phyloP scores from a whole-genome alignment of 2,329 filamentous ascomycete genomes.

The Magnaporthales sp. region DNA sequence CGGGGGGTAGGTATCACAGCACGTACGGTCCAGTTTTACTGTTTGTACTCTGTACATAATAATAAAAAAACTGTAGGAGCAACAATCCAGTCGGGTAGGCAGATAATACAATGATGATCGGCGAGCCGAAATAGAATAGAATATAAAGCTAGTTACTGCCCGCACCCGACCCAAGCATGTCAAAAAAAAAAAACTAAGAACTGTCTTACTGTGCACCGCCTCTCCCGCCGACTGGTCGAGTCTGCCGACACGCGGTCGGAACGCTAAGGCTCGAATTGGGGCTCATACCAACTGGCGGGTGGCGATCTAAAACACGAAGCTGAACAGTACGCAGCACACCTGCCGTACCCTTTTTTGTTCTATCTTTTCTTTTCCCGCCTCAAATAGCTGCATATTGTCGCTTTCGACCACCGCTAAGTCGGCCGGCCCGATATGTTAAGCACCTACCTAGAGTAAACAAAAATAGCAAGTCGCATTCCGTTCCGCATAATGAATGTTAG shows the following conservation, averaged over 20 bases:
- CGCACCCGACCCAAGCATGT: neutral
- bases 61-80: too few species aligned
- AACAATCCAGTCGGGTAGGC: neutral
- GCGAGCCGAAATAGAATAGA: neutral
- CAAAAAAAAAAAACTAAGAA: neutral
- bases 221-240: neutral
- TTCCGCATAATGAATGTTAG: neutral
- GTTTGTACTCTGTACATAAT: too few species aligned
- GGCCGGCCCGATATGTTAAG: neutral
- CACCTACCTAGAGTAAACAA: neutral
- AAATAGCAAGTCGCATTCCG: neutral
- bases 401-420: neutral
- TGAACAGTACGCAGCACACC: neutral
- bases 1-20: too few species aligned
- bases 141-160: neutral
- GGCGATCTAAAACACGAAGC: neutral
- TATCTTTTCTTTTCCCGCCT: neutral
- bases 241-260: neutral
- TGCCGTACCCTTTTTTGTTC: neutral
- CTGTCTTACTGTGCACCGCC: neutral
- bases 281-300: neutral
- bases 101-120: neutral
- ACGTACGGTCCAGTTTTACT: too few species aligned
- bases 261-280: neutral
- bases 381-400: neutral